phyloP scores from a whole-genome alignment of 2,329 filamentous ascomycete species.

The Zymoseptoria ardabiliae region DNA sequence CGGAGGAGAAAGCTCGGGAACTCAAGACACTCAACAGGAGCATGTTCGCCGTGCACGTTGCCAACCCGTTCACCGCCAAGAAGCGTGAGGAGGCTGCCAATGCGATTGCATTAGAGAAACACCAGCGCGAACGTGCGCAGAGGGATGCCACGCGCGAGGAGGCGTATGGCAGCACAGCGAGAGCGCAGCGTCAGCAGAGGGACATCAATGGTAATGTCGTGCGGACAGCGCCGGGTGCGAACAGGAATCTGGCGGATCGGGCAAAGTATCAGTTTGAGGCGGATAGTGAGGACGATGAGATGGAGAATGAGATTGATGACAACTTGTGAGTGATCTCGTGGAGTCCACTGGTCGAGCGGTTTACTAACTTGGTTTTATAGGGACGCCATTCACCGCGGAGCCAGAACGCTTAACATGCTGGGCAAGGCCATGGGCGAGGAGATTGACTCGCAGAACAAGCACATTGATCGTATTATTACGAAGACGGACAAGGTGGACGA shows the following conservation, averaged over 20 bases:
- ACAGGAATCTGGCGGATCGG: conserved; percentile 49
- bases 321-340: conserved; percentile 27
- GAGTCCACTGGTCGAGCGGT: neutral
- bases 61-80: conserved; percentile 56
- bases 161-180: conserved; percentile 48
- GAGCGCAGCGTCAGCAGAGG: conserved; percentile 57
- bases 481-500: conserved; percentile 76
- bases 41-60: conserved; percentile 64
- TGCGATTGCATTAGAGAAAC: conserved; percentile 60
- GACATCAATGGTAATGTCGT: conserved; percentile 39
- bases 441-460: conserved; percentile 67
- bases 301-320: conserved; percentile 43
- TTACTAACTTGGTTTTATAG: conserved; percentile 12
- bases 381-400: conserved; percentile 53
- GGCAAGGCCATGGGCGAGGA: conserved; percentile 68
- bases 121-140: conserved; percentile 49
- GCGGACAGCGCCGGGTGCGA: conserved; percentile 46
- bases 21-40: conserved; percentile 78
- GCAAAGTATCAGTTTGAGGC: conserved; percentile 73
- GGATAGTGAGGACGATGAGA: conserved; percentile 61
- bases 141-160: conserved; percentile 50
- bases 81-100: conserved; percentile 55
- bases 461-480: conserved; percentile 63
- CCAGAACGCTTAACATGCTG: conserved; percentile 63
- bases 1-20: conserved; percentile 73